Conservation (phyloP, 2,329 filamentous ascomycete genomes). For the Rutstroemia sp. region DNA sequence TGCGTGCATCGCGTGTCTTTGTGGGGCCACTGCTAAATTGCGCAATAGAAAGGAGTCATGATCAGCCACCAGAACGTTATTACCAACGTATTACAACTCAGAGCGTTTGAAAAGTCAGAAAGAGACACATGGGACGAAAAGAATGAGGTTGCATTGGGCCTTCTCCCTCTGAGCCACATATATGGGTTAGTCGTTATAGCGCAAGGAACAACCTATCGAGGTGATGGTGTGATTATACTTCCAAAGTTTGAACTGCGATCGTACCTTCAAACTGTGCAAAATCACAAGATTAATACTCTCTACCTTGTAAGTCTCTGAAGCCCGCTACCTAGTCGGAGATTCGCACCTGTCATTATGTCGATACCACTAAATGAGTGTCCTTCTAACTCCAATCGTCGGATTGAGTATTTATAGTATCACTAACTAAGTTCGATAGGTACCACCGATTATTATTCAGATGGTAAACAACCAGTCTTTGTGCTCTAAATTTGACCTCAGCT, state of each 20-base stretch:
- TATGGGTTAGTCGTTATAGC: slow-evolving; percentile 69
- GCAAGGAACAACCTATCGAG: slow-evolving; percentile 58
- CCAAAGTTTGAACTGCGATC: slow-evolving; percentile 67
- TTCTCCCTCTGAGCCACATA: slow-evolving; percentile 85
- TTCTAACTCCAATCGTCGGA: too few species aligned
- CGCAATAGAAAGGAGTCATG: slow-evolving; percentile 68
- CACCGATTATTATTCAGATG: slow-evolving; percentile 74
- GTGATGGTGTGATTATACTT: slow-evolving; percentile 66
- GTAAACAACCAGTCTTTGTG: slow-evolving; percentile 55
- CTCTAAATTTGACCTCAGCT: slow-evolving; percentile 63
- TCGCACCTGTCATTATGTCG: too few species aligned
- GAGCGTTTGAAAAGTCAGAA: slow-evolving; percentile 40
- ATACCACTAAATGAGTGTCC: too few species aligned
- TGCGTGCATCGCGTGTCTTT: neutral
- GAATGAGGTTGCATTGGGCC: slow-evolving; percentile 44
- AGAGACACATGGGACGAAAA: slow-evolving; percentile 35
- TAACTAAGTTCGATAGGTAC: slow-evolving; percentile 43
- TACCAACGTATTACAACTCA: slow-evolving; percentile 50
- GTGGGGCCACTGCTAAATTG: neutral
- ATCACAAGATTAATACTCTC: slow-evolving; percentile 59
- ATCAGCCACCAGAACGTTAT: slow-evolving; percentile 79
- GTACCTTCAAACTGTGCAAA: slow-evolving; percentile 57
- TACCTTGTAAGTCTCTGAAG: slow-evolving; percentile 48
- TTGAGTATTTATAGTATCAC: neutral
- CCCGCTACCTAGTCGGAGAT: too few species aligned